Base-by-base conservation (phyloP, 306 rosid species). In the Leucaena leucocephala region DNA sequence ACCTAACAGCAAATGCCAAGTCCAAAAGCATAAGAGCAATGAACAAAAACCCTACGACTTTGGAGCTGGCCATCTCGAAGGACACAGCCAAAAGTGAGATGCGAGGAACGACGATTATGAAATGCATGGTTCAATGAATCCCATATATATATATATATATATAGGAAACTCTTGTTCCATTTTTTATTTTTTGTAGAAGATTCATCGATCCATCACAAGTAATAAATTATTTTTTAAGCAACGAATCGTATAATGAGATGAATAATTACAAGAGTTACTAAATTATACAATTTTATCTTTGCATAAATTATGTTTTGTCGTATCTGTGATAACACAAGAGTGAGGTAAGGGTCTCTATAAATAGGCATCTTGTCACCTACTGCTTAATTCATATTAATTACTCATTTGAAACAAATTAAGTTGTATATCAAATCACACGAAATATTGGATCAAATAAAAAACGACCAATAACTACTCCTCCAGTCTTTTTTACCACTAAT, bases 21-120 rank as follows among this genome's bases (percentile, higher is more conserved):
- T 94, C 97, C 33, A 87, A 74, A 84, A 88, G 39, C 34, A 94
- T 77, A 84, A 94, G 82, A 71, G 75, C 83, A 87, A 88, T 55
- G 78, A 92, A 77, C 70, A 67, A 84, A 58, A 72, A 82, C 74
- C 88, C 93, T 43, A 86, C 59, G 78, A 81, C 80, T 84, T 85
- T 90, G 57, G 82, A 46, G 75, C 79, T 82, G 54, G 86, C 89
- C 98, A 93, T 92, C 46, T 22, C 27, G 11, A 66, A 27, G 27
- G 27, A 1, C 27, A 27, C 27, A 27, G 27, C 27, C 27, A 27
- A 27, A 27, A 27, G 27, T 35, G 44, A 16, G 4, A 63, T 35
- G 22, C 14, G 19, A 14, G 10, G 11, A 35, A 34, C 43, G 2
- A 27, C 3, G 40, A 34, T 62, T 45, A 4, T 2, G 11, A 10